Evolutionary conservation across 2,329 filamentous ascomycete genomes (phyloP), one percentile per base, ranked within the genome.

Genomic region (Aureobasidium sp.): DNA sequence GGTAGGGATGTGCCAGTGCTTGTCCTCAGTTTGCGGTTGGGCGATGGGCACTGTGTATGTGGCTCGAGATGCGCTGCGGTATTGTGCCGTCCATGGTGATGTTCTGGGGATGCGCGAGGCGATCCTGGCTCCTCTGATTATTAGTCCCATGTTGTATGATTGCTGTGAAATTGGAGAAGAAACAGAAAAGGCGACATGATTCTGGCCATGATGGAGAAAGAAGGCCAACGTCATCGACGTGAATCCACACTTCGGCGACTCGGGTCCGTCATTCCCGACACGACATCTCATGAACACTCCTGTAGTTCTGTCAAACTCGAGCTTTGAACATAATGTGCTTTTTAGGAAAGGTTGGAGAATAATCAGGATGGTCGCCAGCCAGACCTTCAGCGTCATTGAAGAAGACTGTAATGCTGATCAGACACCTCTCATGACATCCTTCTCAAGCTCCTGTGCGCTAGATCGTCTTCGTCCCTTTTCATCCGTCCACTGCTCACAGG

Each of bases 1-100:
- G 10, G 79, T 70, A 9, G 80, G 78, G 50, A 81, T 77, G 9
- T 70, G 29, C 50, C 50, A 54, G n/a, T 55, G 51, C n/a, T 55
- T 38, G 27, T 55, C 37, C n/a, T 25, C 27, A 9, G 51, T 17
- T 13, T 37, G 66, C 15, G 68, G 68, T 37, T 67, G 66, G 17
- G 66, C 62, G 25, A 69, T 68, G 15, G 71, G 69, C n/a, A 72
- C 67, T 21, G 65, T 55, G 49, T 38, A 51, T 19, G 46, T 37
- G 9, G 47, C 58, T 38, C 58, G 37, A 27, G 58, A 53, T 15
- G 47, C 38, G 33, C 40, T 53, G 31, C 58, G 58, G 21, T 23
- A 37, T 31, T 60, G 58, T 27, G 31, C 11, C 10, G 37, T n/a
- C 42, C 42, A 58, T 60, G 51, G 11, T 13, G 37, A 8, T 13